Evolutionary conservation across 306 rosid genomes (phyloP).

Genomic region (Begonia peltatifolia): DNA sequence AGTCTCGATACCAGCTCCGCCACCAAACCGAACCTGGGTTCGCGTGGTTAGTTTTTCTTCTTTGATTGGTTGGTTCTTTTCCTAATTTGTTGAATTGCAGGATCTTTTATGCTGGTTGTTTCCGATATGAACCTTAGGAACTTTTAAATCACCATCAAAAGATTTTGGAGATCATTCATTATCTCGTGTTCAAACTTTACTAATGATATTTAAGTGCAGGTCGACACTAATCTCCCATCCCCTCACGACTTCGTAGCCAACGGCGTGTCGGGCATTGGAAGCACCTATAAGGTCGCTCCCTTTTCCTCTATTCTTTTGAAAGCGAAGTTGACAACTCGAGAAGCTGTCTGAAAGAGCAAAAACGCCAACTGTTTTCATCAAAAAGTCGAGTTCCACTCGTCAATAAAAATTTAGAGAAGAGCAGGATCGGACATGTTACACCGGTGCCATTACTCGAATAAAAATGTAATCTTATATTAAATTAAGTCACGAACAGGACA

Average conservation of each 20-base stretch:
- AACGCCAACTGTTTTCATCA: too few species aligned
- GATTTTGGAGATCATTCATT: too few species aligned
- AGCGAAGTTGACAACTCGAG: slow-evolving; percentile 25
- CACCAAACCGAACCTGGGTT: slow-evolving; percentile 50
- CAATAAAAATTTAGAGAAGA: too few species aligned
- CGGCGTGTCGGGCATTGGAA: slow-evolving; percentile 38
- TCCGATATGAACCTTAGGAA: too few species aligned
- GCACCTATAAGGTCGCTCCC: slow-evolving; percentile 60
- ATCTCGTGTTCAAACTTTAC: too few species aligned
- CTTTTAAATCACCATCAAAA: too few species aligned
- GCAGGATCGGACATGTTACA: too few species aligned
- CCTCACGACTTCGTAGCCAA: slow-evolving; percentile 58
- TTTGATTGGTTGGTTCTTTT: background rate
- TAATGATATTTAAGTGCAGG: slow-evolving; percentile 28
- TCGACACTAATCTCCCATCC: slow-evolving; percentile 58
- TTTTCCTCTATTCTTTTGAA: slow-evolving; percentile 74
- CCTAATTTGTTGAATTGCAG: background rate
- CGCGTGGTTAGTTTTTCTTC: slow-evolving; percentile 65
- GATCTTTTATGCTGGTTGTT: background rate
- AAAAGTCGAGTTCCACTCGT: too few species aligned
- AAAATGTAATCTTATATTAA: too few species aligned
- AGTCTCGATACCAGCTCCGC: slow-evolving; percentile 47
- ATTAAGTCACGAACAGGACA: too few species aligned
- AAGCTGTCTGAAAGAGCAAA: background rate
- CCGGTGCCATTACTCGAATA: too few species aligned